Evolutionary conservation across 2,329 filamentous ascomycete genomes (phyloP).

Genomic region (Penicillium sp.): DNA sequence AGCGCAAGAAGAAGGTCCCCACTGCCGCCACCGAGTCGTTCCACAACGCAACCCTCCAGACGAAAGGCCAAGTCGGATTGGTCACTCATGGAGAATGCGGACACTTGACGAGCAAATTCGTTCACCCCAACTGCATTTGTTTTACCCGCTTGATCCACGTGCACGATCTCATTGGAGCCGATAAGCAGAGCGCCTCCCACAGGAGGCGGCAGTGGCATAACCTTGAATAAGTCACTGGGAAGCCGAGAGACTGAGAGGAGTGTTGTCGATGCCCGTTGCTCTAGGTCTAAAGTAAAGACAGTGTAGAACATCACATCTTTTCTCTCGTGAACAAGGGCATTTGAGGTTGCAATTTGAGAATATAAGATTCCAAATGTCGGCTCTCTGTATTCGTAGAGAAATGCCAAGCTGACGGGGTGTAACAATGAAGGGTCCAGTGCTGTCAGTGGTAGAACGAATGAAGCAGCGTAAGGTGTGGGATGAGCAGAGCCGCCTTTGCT

Average conservation of each 20-base stretch:
- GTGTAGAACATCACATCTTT: constrained; percentile 88
- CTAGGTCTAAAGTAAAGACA: constrained; percentile 91
- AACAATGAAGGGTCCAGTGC: constrained; percentile 83
- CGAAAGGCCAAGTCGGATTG: constrained; percentile 78
- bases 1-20: constrained; percentile 85
- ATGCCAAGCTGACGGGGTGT: constrained; percentile 87
- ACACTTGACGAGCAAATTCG: constrained; percentile 78
- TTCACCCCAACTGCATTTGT: constrained; percentile 92
- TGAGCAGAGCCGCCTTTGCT: constrained; percentile 36
- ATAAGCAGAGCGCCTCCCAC: constrained; percentile 86
- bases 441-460: constrained; percentile 89
- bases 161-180: constrained; percentile 86
- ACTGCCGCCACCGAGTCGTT: constrained; percentile 71
- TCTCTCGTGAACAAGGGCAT: constrained; percentile 69
- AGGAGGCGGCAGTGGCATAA: constrained; percentile 79
- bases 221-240: constrained; percentile 81
- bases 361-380: constrained; percentile 95
- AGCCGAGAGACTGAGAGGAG: constrained; percentile 83
- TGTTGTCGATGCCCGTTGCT: constrained; percentile 89
- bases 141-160: constrained; percentile 94
- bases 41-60: constrained; percentile 77
- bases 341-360: constrained; percentile 71
- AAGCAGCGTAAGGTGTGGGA: constrained; percentile 76
- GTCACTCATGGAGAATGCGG: constrained; percentile 81
- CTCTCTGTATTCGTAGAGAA: constrained; percentile 95